phyloP scores from a whole-genome alignment of 228 moss, liverwort and hornwort species.

The Sphagnum fallax region DNA sequence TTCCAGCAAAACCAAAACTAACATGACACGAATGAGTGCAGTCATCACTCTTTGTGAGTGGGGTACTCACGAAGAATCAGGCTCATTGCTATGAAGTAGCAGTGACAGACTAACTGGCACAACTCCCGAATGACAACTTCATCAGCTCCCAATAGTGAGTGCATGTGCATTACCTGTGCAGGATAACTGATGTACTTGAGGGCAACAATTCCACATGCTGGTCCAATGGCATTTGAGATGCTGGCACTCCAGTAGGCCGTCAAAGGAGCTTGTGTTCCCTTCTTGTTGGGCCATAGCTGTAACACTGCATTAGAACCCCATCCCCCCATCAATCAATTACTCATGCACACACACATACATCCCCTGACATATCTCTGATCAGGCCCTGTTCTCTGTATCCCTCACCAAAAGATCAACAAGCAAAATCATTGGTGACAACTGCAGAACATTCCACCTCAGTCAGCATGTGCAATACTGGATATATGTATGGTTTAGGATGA shows the following conservation, averaged over 20 bases:
- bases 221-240: slow-evolving; percentile 81
- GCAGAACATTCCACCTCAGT: slow-evolving; percentile 23
- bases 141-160: too few species aligned
- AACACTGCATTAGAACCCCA: slow-evolving; percentile 86
- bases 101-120: too few species aligned
- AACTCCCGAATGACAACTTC: too few species aligned
- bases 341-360: too few species aligned
- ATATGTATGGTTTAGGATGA: slow-evolving; percentile 37
- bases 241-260: slow-evolving; percentile 75
- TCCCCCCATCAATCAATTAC: slow-evolving; percentile 1
- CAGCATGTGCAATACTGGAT: slow-evolving; percentile 73
- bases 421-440: too few species aligned
- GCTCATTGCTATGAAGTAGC: slow-evolving; percentile 27
- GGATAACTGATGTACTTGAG: slow-evolving; percentile 92
- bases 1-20: too few species aligned
- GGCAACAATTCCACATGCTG: slow-evolving; percentile 79
- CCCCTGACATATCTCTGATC: neutral
- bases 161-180: slow-evolving; percentile 84
- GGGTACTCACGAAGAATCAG: slow-evolving; percentile 34
- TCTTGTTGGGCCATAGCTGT: slow-evolving; percentile 55
- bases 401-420: too few species aligned
- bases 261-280: slow-evolving; percentile 62
- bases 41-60: neutral
- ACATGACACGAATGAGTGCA: too few species aligned
- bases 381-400: neutral